Conservation (phyloP, 495 filamentous ascomycete genomes). For the Podospora conica region DNA sequence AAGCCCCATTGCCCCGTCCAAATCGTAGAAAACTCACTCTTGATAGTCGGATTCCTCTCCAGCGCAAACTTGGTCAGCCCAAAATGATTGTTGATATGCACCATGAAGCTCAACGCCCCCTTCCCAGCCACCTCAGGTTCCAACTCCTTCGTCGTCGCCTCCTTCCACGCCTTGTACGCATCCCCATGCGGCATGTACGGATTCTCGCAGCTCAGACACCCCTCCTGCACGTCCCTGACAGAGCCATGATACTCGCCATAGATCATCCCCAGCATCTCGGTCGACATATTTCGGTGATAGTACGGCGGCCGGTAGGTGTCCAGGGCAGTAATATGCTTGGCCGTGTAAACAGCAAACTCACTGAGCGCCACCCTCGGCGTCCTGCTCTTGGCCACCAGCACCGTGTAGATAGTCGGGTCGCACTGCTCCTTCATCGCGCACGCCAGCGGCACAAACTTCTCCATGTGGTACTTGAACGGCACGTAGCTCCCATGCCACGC, state of each 20-base stretch:
- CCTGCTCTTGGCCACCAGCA: slow-evolving; percentile 58
- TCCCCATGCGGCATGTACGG: slow-evolving; percentile 50
- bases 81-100: slow-evolving; percentile 62
- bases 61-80: slow-evolving; percentile 83
- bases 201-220: slow-evolving; percentile 44
- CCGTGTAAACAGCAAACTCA: slow-evolving; percentile 72
- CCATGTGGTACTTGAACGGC: slow-evolving; percentile 76
- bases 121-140: slow-evolving; percentile 40
- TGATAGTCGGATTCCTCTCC: too few species aligned
- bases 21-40: too few species aligned
- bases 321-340: slow-evolving; percentile 63
- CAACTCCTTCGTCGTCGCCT: slow-evolving; percentile 47
- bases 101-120: slow-evolving; percentile 54
- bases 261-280: slow-evolving; percentile 66
- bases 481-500: slow-evolving; percentile 70
- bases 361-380: slow-evolving; percentile 59
- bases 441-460: slow-evolving; percentile 64
- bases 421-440: slow-evolving; percentile 68
- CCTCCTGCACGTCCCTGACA: slow-evolving; percentile 44
- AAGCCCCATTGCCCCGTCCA: too few species aligned
- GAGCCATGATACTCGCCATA: slow-evolving; percentile 51
- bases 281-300: slow-evolving; percentile 75
- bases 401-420: slow-evolving; percentile 70
- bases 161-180: slow-evolving; percentile 44
- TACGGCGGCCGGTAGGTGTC: slow-evolving; percentile 70